These are phyloP conservation scores for Auricularia auricula-judae DNA, from an alignment of 768 basidiomycete genomes.

Conservation along the genomic window DNA sequence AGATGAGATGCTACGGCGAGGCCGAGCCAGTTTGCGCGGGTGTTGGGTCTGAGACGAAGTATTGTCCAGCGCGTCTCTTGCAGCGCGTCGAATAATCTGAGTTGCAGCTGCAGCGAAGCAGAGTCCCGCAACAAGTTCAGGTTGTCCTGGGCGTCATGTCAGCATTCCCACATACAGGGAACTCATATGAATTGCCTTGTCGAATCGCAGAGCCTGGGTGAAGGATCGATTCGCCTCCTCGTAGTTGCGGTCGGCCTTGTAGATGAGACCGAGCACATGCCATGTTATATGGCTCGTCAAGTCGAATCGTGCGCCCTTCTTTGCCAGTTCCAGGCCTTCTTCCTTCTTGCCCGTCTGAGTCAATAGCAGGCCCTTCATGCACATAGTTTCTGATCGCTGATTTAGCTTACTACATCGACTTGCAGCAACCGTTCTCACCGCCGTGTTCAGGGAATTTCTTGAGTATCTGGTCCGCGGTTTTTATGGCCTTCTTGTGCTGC, in stretches of 20 bases:
- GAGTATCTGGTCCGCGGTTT: constrained; percentile 86
- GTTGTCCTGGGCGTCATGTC: constrained; percentile 55
- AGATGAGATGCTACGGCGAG: constrained; percentile 84
- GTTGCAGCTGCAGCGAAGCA: constrained; percentile 79
- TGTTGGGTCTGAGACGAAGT: constrained; percentile 65
- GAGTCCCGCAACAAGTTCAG: constrained; percentile 87
- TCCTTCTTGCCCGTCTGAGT: constrained; percentile 72
- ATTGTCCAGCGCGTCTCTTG: constrained; percentile 77
- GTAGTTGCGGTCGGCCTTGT: constrained; percentile 90
- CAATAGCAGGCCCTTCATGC: constrained; percentile 89
- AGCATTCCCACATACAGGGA: constrained; percentile 3
- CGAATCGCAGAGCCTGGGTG: constrained; percentile 72
- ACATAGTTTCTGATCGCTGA: constrained; percentile 64
- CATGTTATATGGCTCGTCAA: constrained; percentile 89
- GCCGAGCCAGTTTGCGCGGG: constrained; percentile 83
- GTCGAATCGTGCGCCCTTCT: constrained; percentile 73
- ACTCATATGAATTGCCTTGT: constrained; percentile 40
- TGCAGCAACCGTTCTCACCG: constrained; percentile 39
- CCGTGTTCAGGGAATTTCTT: constrained; percentile 95
- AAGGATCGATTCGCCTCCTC: constrained; percentile 92
- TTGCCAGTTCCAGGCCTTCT: constrained; percentile 72
- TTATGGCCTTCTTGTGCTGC: constrained; percentile 80
- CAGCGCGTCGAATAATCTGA: constrained; percentile 66
- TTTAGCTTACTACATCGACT: not conserved
- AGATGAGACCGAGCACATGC: constrained; percentile 95